These are phyloP conservation scores for Apiotrichum siamense DNA, from an alignment of 1,284 basidiomycete species.

Conservation along the genomic window DNA sequence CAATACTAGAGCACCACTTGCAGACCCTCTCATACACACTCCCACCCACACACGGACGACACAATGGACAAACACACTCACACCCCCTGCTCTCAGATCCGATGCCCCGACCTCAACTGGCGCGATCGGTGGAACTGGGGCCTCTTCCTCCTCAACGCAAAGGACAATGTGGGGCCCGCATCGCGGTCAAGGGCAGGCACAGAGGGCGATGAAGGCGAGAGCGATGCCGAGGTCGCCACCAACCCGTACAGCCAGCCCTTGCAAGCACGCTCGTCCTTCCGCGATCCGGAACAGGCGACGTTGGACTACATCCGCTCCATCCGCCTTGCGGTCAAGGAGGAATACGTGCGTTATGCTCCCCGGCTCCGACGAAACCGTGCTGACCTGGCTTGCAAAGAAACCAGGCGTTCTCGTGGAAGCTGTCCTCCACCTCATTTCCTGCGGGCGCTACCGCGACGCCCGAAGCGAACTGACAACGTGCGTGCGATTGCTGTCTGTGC, in stretches of 20 bases:
- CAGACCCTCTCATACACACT: neutral
- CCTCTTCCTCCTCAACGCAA: slow-evolving; percentile 43
- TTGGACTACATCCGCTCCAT: slow-evolving; percentile 31
- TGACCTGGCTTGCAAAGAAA: slow-evolving; percentile 54
- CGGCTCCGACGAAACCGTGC: neutral
- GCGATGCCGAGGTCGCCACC: neutral
- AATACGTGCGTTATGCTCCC: slow-evolving; percentile 17
- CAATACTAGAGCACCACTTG: neutral
- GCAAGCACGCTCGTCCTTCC: neutral
- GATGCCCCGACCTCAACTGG: slow-evolving; percentile 78
- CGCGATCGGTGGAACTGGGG: slow-evolving; percentile 67
- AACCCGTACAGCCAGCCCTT: neutral
- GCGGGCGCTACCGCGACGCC: slow-evolving; percentile 59
- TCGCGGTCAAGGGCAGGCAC: neutral
- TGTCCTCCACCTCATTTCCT: slow-evolving; percentile 59
- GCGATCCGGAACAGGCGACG: slow-evolving; percentile 5
- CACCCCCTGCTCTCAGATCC: slow-evolving; percentile 40
- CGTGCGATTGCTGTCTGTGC: slow-evolving; percentile 38
- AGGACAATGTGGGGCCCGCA: neutral
- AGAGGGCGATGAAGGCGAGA: neutral
- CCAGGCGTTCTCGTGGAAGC: slow-evolving; percentile 69
- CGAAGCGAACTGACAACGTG: slow-evolving; percentile 79
- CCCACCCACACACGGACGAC: too few species aligned
- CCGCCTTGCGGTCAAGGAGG: slow-evolving; percentile 24
- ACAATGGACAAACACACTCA: neutral